Percentiles rank a stretch among this genome's conserved stretches.
phyloP scores from a whole-genome alignment of 305 asterid genomes.

The Salvia sclarea region DNA sequence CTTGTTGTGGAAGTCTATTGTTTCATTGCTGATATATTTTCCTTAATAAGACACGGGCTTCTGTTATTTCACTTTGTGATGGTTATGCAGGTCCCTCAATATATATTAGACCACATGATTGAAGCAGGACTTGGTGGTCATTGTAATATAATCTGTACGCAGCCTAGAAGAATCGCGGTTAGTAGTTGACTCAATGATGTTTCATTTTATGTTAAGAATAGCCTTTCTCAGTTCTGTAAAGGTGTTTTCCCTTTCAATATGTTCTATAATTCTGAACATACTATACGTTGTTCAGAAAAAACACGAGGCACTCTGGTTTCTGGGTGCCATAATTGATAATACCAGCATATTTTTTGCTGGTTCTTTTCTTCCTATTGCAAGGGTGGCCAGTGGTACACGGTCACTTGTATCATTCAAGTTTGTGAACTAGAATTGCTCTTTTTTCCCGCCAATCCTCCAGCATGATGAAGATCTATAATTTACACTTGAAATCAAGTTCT shows the following conservation, averaged over 20 bases:
- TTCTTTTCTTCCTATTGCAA: neutral
- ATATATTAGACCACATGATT: constrained; percentile 90
- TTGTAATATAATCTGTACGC: constrained; percentile 92
- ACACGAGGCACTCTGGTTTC: neutral
- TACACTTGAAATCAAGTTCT: too few species aligned
- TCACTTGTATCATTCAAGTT: constrained; percentile 15
- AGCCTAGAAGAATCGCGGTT: constrained; percentile 99
- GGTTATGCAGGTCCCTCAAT: constrained; percentile 86
- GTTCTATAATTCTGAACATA: neutral
- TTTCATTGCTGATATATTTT: constrained; percentile 1
- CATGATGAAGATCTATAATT: neutral
- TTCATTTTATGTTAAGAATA: constrained; percentile 2
- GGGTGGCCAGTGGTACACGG: neutral
- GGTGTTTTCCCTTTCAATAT: neutral
- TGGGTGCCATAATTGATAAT: too few species aligned
- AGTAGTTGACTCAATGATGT: constrained; percentile 37
- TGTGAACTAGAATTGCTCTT: neutral
- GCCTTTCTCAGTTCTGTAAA: constrained; percentile 4
- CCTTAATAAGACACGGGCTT: constrained; percentile 10
- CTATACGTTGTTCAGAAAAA: constrained; percentile 1
- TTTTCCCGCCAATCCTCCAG: neutral
- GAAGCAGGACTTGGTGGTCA: constrained; percentile 82
- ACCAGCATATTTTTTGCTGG: neutral
- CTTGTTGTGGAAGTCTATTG: constrained; percentile 17
- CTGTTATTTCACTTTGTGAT: constrained; percentile 32